Evolutionary conservation across 129 eudicot species (phyloP).

Genomic region (Logfia minima): DNA sequence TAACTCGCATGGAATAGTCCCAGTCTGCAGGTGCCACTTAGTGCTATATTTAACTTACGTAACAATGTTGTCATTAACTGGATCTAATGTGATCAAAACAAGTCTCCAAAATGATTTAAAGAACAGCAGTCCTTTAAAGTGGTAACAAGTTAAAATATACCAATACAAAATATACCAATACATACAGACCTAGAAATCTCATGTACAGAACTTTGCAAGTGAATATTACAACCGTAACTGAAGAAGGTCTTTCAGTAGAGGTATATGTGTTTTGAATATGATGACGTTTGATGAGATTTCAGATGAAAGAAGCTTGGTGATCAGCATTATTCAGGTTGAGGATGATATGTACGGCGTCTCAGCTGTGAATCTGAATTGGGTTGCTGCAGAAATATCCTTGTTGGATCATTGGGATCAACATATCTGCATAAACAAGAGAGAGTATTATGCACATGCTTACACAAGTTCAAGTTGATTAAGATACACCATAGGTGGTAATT

Average conservation of each 20-base stretch:
- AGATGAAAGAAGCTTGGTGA: slow-evolving; percentile 5
- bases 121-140: not conserved
- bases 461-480: slow-evolving; percentile 5
- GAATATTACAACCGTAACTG: not conserved
- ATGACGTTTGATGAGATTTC: not conserved
- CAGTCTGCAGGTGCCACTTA: no score
- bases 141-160: not conserved
- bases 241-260: not conserved
- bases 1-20: no score
- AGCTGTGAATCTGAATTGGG: slow-evolving; percentile 74
- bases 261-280: not conserved
- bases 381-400: slow-evolving; percentile 91
- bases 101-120: not conserved
- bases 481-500: not conserved
- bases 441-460: not conserved
- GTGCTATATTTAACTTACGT: no score
- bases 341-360: slow-evolving; percentile 85
- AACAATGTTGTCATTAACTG: not conserved
- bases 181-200: not conserved
- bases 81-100: not conserved
- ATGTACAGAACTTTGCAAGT: not conserved
- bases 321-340: slow-evolving; percentile 39
- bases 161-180: slow-evolving; percentile 7
- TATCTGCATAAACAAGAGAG: slow-evolving; percentile 51
- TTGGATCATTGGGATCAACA: slow-evolving; percentile 95